Evolutionary conservation across 2,329 filamentous ascomycete species (phyloP).

Genomic region (Fusarium oxysporum): DNA sequence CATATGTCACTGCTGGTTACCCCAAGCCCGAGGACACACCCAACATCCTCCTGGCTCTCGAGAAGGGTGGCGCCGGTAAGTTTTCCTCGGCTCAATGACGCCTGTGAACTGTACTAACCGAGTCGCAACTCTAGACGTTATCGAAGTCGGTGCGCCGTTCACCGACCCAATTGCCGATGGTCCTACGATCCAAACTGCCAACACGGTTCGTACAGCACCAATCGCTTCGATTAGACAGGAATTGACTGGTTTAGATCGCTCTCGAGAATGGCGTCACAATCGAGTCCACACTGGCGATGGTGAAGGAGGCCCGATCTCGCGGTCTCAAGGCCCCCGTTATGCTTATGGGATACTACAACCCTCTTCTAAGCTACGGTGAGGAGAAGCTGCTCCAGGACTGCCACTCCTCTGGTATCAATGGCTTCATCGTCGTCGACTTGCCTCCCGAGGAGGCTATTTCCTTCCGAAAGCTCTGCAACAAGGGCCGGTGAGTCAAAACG

Average conservation of each 20-base stretch:
- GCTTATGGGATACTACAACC: slow-evolving; percentile 99
- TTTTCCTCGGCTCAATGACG: slow-evolving; percentile 19
- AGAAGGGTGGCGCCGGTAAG: slow-evolving; percentile 90
- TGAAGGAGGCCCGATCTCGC: slow-evolving; percentile 79
- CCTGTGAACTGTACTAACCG: slow-evolving; percentile 21
- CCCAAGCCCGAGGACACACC: slow-evolving; percentile 85
- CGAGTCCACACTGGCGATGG: slow-evolving; percentile 81
- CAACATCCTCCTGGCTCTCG: slow-evolving; percentile 86
- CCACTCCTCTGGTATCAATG: slow-evolving; percentile 86
- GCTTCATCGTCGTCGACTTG: slow-evolving; percentile 96
- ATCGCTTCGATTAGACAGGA: not conserved
- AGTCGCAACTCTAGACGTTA: slow-evolving; percentile 70
- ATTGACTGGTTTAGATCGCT: slow-evolving; percentile 64
- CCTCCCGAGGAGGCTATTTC: slow-evolving; percentile 95
- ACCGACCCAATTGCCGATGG: slow-evolving; percentile 98
- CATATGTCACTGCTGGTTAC: slow-evolving; percentile 96
- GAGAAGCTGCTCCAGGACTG: slow-evolving; percentile 88
- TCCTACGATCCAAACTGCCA: slow-evolving; percentile 94
- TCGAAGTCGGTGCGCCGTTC: slow-evolving; percentile 96
- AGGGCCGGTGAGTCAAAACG: slow-evolving; percentile 69
- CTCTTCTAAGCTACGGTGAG: slow-evolving; percentile 92
- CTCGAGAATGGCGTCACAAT: slow-evolving; percentile 91
- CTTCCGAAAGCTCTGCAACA: slow-evolving; percentile 87
- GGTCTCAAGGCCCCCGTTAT: slow-evolving; percentile 86
- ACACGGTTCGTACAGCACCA: slow-evolving; percentile 71